Percentiles rank a stretch among this genome's conserved stretches.
Conservation (phyloP, 2,329 filamentous ascomycete genomes). For the Aspergillus sp. region DNA sequence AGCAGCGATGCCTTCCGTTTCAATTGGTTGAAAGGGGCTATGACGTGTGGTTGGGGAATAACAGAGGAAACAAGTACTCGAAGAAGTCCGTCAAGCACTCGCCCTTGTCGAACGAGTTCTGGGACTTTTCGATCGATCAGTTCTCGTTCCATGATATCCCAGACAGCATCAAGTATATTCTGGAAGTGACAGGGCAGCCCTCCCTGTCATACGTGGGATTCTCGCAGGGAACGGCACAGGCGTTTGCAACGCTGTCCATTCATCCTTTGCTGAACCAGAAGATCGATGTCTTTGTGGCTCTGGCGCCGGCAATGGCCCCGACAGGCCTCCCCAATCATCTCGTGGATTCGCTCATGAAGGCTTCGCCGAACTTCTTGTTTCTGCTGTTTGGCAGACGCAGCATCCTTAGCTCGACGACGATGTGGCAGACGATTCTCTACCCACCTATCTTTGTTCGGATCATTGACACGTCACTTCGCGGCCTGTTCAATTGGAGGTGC, state of each 20-base stretch:
- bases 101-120: conserved; percentile 77
- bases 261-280: conserved; percentile 90
- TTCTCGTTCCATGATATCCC: conserved; percentile 98
- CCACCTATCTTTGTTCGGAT: conserved; percentile 87
- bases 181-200: conserved; percentile 76
- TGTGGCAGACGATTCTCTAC: conserved; percentile 96
- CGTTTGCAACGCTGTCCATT: conserved; percentile 89
- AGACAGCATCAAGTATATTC: conserved; percentile 87
- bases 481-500: conserved; percentile 88
- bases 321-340: conserved; percentile 86
- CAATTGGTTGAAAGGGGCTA: conserved; percentile 86
- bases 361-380: conserved; percentile 88
- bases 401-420: conserved; percentile 87
- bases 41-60: conserved; percentile 98
- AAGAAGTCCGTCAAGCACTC: conserved; percentile 83
- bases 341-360: conserved; percentile 89
- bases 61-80: conserved; percentile 97
- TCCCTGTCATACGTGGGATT: conserved; percentile 96
- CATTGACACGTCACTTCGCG: conserved; percentile 78
- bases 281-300: conserved; percentile 91
- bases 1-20: conserved; percentile 83
- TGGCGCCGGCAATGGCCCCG: conserved; percentile 95
- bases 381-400: conserved; percentile 89
- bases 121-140: conserved; percentile 98
- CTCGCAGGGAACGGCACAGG: conserved; percentile 94